Conservation (phyloP, 1,284 basidiomycete genomes). For the Leucoagaricus sp. region DNA sequence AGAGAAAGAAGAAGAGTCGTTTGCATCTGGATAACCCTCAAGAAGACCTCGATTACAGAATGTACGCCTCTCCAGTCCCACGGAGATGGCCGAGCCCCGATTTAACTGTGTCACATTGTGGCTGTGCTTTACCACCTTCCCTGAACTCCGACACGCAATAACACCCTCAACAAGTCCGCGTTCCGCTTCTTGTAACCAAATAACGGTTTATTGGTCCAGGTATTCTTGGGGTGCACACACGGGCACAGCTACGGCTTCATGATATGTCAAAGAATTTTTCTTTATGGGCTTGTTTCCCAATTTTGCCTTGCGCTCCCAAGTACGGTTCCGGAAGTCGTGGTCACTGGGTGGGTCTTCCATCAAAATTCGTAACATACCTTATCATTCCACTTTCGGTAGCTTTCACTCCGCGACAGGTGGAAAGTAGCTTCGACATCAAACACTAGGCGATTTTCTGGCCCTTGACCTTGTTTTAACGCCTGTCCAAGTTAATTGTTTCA, state of each 20-base stretch:
- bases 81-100: slow-evolving; percentile 25
- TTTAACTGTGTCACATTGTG: slow-evolving; percentile 20
- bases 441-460: neutral
- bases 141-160: neutral
- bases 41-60: neutral
- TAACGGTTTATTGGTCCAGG: neutral
- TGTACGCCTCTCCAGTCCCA: neutral
- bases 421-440: slow-evolving; percentile 8
- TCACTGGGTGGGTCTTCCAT: neutral
- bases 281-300: neutral
- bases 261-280: neutral
- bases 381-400: slow-evolving; percentile 27
- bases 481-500: slow-evolving; percentile 1
- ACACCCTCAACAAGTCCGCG: neutral
- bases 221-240: neutral
- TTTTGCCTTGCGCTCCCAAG: neutral
- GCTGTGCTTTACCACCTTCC: slow-evolving; percentile 16
- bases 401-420: slow-evolving; percentile 36
- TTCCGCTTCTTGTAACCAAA: neutral
- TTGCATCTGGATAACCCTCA: slow-evolving; percentile 8
- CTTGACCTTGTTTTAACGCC: neutral
- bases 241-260: neutral
- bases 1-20: slow-evolving; percentile 22
- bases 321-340: neutral
- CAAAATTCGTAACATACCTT: slow-evolving; percentile 2